Evolutionary conservation across 306 rosid species (phyloP).

Genomic region (Acacia confusa): DNA sequence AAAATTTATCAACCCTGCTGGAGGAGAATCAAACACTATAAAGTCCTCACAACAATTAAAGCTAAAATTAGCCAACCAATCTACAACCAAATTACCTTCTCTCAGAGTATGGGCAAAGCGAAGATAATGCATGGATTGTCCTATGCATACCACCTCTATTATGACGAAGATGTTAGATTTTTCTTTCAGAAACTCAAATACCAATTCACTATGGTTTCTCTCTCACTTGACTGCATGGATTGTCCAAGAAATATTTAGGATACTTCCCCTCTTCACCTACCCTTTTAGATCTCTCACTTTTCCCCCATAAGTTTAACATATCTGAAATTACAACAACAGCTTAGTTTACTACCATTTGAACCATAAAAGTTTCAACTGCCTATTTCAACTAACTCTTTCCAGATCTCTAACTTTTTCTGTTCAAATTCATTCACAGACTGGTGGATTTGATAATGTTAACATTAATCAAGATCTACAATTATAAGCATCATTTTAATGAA

Average conservation of each 20-base stretch:
- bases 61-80: no score
- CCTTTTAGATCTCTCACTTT: background rate
- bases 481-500: background rate
- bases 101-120: no score
- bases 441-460: background rate
- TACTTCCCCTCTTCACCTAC: background rate
- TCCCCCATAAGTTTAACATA: background rate
- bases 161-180: background rate
- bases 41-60: no score
- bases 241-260: background rate
- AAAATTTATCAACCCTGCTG: no score
- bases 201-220: background rate
- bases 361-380: no score
- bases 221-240: background rate
- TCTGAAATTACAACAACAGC: background rate
- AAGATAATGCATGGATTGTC: no score
- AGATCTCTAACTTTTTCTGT: constrained; percentile 4
- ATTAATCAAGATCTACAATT: background rate
- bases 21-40: no score
- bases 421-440: constrained; percentile 6
- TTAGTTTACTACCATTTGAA: background rate
- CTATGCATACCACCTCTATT: no score
- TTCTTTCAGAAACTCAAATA: background rate
- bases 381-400: background rate
- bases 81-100: no score